Percentiles rank a stretch among this genome's conserved stretches.
Evolutionary conservation across 2,329 filamentous ascomycete species (phyloP).

Genomic region (Exserohilum rostratum): DNA sequence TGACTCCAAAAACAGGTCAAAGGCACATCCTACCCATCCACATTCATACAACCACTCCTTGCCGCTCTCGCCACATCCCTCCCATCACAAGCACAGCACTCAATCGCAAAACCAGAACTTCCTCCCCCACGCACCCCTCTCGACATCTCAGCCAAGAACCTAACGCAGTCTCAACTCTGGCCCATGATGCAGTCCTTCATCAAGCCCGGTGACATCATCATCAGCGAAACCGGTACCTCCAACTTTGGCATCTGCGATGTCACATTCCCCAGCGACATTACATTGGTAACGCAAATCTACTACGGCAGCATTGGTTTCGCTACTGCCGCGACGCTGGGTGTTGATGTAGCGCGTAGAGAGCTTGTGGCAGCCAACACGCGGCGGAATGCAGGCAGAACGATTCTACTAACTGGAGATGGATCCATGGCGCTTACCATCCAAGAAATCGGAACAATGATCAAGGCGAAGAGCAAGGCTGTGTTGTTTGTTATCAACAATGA

Average conservation of each 20-base stretch:
- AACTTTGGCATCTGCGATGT: conserved; percentile 49
- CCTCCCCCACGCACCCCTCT: conserved; percentile 35
- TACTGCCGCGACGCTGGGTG: conserved; percentile 50
- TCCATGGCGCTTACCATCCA: conserved; percentile 71
- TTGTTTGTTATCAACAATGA: conserved; percentile 56
- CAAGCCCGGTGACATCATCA: conserved; percentile 46
- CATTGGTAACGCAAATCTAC: conserved; percentile 51
- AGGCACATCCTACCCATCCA: conserved; percentile 41
- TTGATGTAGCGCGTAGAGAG: conserved; percentile 58
- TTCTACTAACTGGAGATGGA: conserved; percentile 68
- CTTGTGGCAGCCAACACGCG: conserved; percentile 23
- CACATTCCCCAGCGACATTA: conserved; percentile 32
- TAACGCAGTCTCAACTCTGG: conserved; percentile 55
- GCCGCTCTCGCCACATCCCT: conserved; percentile 33
- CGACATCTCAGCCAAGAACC: conserved; percentile 44
- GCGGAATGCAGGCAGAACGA: conserved; percentile 47
- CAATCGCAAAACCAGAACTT: conserved; percentile 29
- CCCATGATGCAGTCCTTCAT: conserved; percentile 49
- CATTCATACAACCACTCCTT: conserved; percentile 48
- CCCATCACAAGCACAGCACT: conserved; percentile 28
- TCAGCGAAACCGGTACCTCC: conserved; percentile 52
- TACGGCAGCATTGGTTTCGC: conserved; percentile 54
- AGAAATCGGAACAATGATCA: conserved; percentile 68
- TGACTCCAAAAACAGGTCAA: conserved; percentile 27
- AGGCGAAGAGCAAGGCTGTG: conserved; percentile 41